Conservation (phyloP, 805 yeast genomes). For the Pichia sporocuriosa region DNA sequence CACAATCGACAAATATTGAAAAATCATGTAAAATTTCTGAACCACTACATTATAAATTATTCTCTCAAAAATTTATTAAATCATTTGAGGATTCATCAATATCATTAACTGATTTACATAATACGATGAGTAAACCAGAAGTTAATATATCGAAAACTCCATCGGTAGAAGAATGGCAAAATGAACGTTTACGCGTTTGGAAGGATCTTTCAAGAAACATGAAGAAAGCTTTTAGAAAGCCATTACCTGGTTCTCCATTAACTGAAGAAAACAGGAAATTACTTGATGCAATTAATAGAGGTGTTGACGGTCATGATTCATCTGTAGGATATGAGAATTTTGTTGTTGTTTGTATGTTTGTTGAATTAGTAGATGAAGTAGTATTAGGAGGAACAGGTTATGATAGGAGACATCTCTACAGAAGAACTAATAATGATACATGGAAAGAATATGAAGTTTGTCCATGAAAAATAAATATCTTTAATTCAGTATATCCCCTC, state of each 20-base stretch:
- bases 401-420: conserved; percentile 46
- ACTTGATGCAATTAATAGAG: conserved; percentile 67
- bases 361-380: conserved; percentile 64
- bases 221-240: conserved; percentile 64
- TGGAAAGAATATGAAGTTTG: conserved; percentile 80
- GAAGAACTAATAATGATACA: conserved; percentile 44
- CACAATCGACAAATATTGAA: conserved; percentile 7
- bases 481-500: neutral
- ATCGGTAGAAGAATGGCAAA: conserved; percentile 56
- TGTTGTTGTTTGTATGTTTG: conserved; percentile 60
- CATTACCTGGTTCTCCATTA: conserved; percentile 60
- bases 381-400: conserved; percentile 45
- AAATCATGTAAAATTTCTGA: conserved; percentile 8
- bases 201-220: conserved; percentile 45
- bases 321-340: conserved; percentile 59
- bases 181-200: conserved; percentile 64
- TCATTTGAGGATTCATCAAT: conserved; percentile 13
- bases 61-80: conserved; percentile 15
- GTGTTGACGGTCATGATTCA: conserved; percentile 65
- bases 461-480: conserved; percentile 42
- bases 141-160: conserved; percentile 35
- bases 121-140: neutral
- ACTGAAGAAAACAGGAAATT: conserved; percentile 46
- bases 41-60: conserved; percentile 15
- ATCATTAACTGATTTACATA: conserved; percentile 13